These are phyloP conservation scores for Aspergillus alliaceus DNA, from an alignment of 2,329 filamentous ascomycete genomes.

Conservation along the genomic window DNA sequence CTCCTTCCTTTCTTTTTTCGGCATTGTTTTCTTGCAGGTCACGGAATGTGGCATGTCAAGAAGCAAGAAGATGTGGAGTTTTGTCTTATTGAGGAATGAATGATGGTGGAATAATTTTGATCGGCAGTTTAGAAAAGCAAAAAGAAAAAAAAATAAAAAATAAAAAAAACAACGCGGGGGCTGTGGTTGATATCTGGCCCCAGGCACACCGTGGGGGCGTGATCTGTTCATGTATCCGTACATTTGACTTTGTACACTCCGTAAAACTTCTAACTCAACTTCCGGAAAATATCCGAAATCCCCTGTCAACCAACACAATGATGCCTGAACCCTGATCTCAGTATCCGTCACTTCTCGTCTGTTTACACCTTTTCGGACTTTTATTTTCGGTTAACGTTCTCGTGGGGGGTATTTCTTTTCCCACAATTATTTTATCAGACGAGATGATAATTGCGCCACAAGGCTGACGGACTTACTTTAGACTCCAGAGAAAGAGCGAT, in stretches of 20 bases:
- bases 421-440: not conserved
- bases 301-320: not conserved
- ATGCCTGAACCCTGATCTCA: not conserved
- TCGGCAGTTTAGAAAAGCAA: too few species aligned
- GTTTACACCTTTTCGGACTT: not conserved
- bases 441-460: slow-evolving; percentile 1
- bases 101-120: not conserved
- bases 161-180: not conserved
- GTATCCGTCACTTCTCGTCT: not conserved
- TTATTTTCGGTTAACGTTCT: not conserved
- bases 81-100: not conserved
- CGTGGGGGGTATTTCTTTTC: not conserved
- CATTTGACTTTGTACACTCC: too few species aligned
- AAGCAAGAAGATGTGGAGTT: not conserved
- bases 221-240: too few species aligned
- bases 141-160: not conserved
- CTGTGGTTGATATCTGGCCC: not conserved
- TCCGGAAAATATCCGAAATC: slow-evolving; percentile 6
- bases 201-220: not conserved
- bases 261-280: slow-evolving; percentile 1
- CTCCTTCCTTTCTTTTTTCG: not conserved
- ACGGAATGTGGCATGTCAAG: not conserved
- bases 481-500: not conserved
- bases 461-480: not conserved
- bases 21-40: not conserved